Base-by-base conservation (phyloP, 371 early-diverging fungal genomes). In the Apophysomyces variabilis region DNA sequence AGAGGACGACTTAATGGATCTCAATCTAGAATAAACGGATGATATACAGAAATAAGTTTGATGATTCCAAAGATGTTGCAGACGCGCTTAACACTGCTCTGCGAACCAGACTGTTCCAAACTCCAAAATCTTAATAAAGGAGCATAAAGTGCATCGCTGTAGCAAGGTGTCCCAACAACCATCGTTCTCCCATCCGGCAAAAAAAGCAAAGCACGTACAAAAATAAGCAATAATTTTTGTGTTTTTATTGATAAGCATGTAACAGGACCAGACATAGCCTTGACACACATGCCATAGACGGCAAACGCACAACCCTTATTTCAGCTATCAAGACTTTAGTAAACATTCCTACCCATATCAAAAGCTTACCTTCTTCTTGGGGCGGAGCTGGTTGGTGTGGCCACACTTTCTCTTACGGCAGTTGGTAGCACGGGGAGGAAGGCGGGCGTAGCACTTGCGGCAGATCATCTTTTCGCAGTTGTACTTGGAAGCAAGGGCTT, bases 371-470 rank as follows among this genome's bases (percentile, higher is more conserved):
- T 93, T 93, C 93, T 95, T 94, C 92, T 94, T 94, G 83, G 89
- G 87, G 83, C 97, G 95, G 79, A 97, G 91, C 87, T 97, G 96
- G 92, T 92, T 96, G 80, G 92, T 86, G 92, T 96, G 96, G 63
- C 99, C 97, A 80, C 98, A 98, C 91, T 96, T 95, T 91, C 92
- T 95, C 96, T 98, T 98, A 75, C 99, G 91, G 93, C 99, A 98
- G 94, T 97, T 96, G 85, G 95, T 95, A 74, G 99, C 99, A 85
- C 97, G 93, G 65, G 95, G 95, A 57, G 96, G 97, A 67, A 96
- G 91, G 77, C 97, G 94, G 66, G 99, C 97, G 83, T 98, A 98
- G 89, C 98, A 95, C 84, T 96, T 97, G 83, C 97, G 93, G 95
- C 97, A 97, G 76, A 97, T 92, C 92, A 90, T 92, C 93, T 96